Conservation (phyloP, 805 yeast species). For the Brettanomyces custersianus region DNA sequence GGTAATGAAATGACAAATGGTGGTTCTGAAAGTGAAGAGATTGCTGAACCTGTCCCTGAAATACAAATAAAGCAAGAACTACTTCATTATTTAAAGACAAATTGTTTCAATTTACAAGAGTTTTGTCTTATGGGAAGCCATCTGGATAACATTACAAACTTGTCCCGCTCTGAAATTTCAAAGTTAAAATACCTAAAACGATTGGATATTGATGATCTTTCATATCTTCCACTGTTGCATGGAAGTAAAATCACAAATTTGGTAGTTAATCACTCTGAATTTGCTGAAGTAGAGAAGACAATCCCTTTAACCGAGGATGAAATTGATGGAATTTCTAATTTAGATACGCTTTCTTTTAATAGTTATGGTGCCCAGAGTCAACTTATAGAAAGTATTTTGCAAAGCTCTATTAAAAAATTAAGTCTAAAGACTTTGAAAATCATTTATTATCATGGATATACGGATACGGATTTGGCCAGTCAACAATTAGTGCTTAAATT, state of each 20-base stretch:
- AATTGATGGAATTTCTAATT: constrained; percentile 18
- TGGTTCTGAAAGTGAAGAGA: not conserved
- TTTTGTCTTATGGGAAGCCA: constrained; percentile 2
- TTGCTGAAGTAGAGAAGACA: no score
- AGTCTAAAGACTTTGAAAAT: constrained; percentile 28
- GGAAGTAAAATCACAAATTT: not conserved
- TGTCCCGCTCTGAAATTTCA: constrained; percentile 2
- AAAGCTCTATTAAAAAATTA: constrained; percentile 8
- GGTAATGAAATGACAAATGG: not conserved
- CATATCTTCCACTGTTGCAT: constrained; percentile 2
- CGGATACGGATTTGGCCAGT: constrained; percentile 29
- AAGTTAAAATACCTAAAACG: constrained; percentile 3
- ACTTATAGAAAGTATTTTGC: constrained; percentile 24
- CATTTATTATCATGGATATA: constrained; percentile 37
- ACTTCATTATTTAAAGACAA: constrained; percentile 1
- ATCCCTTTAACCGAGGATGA: constrained; percentile 4
- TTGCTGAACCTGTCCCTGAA: not conserved
- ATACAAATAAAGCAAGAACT: constrained; percentile 1
- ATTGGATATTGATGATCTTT: constrained; percentile 7
- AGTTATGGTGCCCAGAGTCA: constrained; percentile 21
- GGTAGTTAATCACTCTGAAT: constrained; percentile 1
- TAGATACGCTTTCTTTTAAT: constrained; percentile 19
- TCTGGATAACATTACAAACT: not conserved
- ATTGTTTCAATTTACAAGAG: constrained; percentile 10
- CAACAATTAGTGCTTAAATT: constrained; percentile 23